Evolutionary conservation across 1,284 basidiomycete genomes (phyloP), one percentile per base, ranked within the genome.

Genomic region (Austroboletus novae-zelandiae): DNA sequence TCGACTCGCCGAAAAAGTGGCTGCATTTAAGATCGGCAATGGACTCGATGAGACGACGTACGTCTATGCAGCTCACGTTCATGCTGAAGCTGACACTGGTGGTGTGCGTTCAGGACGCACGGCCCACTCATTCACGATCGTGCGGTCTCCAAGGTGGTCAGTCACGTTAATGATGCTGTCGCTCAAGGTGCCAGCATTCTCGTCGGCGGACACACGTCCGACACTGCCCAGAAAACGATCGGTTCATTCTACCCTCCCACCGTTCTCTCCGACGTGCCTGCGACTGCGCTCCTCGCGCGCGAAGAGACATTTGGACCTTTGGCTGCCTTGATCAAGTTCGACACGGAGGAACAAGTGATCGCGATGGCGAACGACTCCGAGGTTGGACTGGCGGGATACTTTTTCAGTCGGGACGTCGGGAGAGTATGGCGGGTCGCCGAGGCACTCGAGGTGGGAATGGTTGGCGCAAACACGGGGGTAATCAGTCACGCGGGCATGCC

Each of bases 401-500:
- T 98, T 75, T 98, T 84, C 75, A 93, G 92, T 40, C 75, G 89
- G 53, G 95, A 99, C 68, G 76, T 96, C 3, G 89, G 91, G 8
- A 76, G 95, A 29, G 88, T 94, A 51, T 98, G 93, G 91, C 81
- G 96, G 41, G 94, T 99, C n/a, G 93, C 94, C n/a, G 96, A 98
- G 72, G 89, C 83, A 53, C 76, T 99, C 41, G 92, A 99, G 71
- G 92, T 94, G 5, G 97, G 97, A 9, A 98, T 99, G 95, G 91
- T 96, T 27, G 90, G 91, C 37, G 78, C 82, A 35, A 97, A 97
- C 71, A 94, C 92, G 0, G 91, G 91, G 2, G 50, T 85, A 47
- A 83, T 95, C 61, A 89, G 85, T 48, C 86, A 90, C 68, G 86
- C 89, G 39, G 76, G 77, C 14, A 87, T 94, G 73, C 94, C 94